Conservation (phyloP, 2,329 filamentous ascomycete genomes). For the Colletotrichum liaoningense region DNA sequence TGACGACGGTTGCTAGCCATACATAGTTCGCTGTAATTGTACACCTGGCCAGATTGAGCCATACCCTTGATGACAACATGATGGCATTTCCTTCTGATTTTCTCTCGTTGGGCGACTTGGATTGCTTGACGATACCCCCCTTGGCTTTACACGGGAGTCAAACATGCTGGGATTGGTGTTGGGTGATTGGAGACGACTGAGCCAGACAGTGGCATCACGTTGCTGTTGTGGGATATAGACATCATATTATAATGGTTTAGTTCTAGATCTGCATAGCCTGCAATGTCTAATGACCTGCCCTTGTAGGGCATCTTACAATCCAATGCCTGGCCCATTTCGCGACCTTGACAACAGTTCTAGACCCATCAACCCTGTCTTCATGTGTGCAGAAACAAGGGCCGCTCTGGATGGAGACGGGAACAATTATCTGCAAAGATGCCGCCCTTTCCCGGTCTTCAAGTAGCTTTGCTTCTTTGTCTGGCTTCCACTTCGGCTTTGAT, state of each 20-base stretch:
- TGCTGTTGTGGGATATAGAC: conserved; percentile 13
- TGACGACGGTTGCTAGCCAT: neutral
- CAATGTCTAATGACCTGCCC: conserved; percentile 23
- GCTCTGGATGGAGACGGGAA: neutral
- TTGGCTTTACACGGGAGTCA: neutral
- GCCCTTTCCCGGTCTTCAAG: neutral
- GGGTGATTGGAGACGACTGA: neutral
- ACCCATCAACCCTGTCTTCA: neutral
- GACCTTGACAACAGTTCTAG: neutral
- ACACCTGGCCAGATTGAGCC: neutral
- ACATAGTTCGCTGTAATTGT: conserved; percentile 16
- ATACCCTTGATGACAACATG: neutral
- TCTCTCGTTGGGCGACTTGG: neutral
- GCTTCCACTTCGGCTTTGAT: conserved; percentile 78
- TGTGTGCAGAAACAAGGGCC: neutral
- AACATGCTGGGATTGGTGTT: neutral
- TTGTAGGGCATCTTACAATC: neutral
- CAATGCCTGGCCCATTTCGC: neutral
- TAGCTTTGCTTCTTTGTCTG: conserved; percentile 35
- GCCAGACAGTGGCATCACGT: neutral
- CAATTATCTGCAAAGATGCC: neutral
- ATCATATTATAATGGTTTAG: conserved; percentile 18
- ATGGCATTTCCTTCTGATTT: neutral
- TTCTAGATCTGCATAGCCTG: conserved; percentile 13
- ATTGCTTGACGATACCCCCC: conserved; percentile 22